Percentiles rank a stretch among this genome's conserved stretches.
phyloP scores from a whole-genome alignment of 2,329 filamentous ascomycete genomes.

The Biscogniauxia marginata region DNA sequence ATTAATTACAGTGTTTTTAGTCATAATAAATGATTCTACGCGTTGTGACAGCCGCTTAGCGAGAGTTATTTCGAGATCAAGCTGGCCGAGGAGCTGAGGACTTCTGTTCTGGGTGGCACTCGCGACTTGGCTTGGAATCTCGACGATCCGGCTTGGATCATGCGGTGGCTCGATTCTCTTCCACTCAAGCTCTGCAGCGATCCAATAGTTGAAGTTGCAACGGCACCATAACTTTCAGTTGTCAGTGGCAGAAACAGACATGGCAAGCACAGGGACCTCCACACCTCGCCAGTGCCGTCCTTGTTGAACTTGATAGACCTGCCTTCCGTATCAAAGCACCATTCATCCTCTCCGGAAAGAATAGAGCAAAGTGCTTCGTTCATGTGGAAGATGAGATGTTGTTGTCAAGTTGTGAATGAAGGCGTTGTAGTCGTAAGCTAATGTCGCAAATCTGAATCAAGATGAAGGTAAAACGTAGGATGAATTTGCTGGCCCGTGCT shows the following conservation, averaged over 20 bases:
- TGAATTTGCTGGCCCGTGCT: too few relatives aligned
- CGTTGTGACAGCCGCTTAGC: slow-evolving; percentile 12
- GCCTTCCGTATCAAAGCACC: slow-evolving; percentile 21
- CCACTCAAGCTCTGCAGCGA: slow-evolving; percentile 21
- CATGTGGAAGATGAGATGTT: too few relatives aligned
- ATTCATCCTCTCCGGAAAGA: slow-evolving; percentile 20
- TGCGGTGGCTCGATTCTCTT: slow-evolving; percentile 12
- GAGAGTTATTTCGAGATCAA: slow-evolving; percentile 24
- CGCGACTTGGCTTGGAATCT: slow-evolving; percentile 2
- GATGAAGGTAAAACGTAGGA: too few relatives aligned
- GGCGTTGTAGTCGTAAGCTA: too few relatives aligned
- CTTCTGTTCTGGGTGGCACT: slow-evolving; percentile 1
- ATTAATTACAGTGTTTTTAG: slow-evolving; percentile 12
- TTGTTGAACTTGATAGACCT: slow-evolving; percentile 24
- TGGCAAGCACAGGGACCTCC: too few relatives aligned
- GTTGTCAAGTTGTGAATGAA: too few relatives aligned
- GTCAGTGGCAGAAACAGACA: slow-evolving; percentile 10
- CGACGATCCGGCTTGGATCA: slow-evolving; percentile 1
- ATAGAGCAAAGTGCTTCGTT: slow-evolving; percentile 27
- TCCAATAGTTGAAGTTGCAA: slow-evolving; percentile 24
- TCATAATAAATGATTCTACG: slow-evolving; percentile 6
- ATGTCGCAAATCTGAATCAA: too few relatives aligned
- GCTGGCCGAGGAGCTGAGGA: slow-evolving; percentile 13
- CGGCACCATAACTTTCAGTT: slow-evolving; percentile 16
- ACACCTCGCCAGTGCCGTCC: slow-evolving; percentile 27